Evolutionary conservation across 768 basidiomycete genomes (phyloP).

Genomic region (Lyophyllum shimeji): DNA sequence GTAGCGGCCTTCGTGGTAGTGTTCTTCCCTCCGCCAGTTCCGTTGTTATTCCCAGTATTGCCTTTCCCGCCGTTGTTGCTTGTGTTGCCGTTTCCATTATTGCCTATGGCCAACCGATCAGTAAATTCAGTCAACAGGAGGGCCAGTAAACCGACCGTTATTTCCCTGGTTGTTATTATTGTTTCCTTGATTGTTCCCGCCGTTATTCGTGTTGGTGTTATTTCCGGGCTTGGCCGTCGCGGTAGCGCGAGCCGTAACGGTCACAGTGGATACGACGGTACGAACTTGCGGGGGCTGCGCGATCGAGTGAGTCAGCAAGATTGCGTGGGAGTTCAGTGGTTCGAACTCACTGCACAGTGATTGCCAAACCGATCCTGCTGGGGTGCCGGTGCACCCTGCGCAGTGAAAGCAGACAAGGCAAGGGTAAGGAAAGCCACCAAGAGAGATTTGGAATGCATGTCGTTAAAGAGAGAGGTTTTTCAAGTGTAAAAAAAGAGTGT

Average conservation of each 20-base stretch:
- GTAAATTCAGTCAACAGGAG: background rate
- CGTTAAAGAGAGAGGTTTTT: slow-evolving; percentile 22
- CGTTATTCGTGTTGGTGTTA: slow-evolving; percentile 8
- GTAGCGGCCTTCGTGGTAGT: background rate
- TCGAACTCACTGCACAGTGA: slow-evolving; percentile 19
- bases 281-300: slow-evolving; percentile 16
- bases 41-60: slow-evolving; percentile 8
- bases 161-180: slow-evolving; percentile 5
- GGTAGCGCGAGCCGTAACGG: slow-evolving; percentile 31
- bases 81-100: slow-evolving; percentile 4
- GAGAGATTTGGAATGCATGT: slow-evolving; percentile 42
- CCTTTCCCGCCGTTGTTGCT: slow-evolving; percentile 14
- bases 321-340: background rate
- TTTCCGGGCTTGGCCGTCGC: slow-evolving; percentile 18
- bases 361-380: slow-evolving; percentile 11
- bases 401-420: slow-evolving; percentile 31
- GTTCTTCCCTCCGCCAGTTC: slow-evolving; percentile 1
- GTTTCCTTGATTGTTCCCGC: slow-evolving; percentile 8
- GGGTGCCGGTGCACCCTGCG: slow-evolving; percentile 30
- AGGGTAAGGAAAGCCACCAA: slow-evolving; percentile 41
- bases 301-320: slow-evolving; percentile 6
- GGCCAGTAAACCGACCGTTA: slow-evolving; percentile 1
- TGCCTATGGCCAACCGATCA: slow-evolving; percentile 3
- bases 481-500: slow-evolving; percentile 25
- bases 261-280: slow-evolving; percentile 32